phyloP scores from a whole-genome alignment of 176 grass and related monocot species.

The Hsuehochloa calcarea region DNA sequence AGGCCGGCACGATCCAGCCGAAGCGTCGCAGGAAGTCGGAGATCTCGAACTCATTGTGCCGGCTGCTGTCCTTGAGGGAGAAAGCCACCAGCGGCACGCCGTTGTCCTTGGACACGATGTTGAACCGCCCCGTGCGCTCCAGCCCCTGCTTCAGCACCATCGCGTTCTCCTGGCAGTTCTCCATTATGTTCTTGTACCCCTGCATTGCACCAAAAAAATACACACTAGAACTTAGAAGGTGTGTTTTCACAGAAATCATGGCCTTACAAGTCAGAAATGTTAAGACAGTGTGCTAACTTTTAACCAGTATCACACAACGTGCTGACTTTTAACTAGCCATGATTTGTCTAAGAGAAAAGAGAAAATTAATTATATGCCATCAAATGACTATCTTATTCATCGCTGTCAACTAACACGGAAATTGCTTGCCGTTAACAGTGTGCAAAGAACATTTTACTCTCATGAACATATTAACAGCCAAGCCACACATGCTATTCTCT shows the following conservation, averaged over 20 bases:
- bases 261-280: not conserved
- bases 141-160: constrained; percentile 71
- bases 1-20: constrained; percentile 94
- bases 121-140: constrained; percentile 60
- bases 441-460: too few species aligned
- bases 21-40: constrained; percentile 79
- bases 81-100: constrained; percentile 89
- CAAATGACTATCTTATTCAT: too few species aligned
- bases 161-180: constrained; percentile 89
- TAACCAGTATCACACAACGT: too few species aligned
- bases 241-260: not conserved
- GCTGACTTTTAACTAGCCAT: too few species aligned
- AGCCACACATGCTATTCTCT: too few species aligned
- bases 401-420: too few species aligned
- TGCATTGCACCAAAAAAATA: constrained; percentile 4
- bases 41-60: constrained; percentile 83
- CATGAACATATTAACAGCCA: too few species aligned
- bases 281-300: too few species aligned
- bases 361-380: too few species aligned
- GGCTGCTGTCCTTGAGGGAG: constrained; percentile 84
- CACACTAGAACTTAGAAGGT: too few species aligned
- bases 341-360: too few species aligned
- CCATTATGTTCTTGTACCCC: constrained; percentile 91
- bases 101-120: constrained; percentile 90
- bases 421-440: too few species aligned